Percentiles rank a stretch among this genome's conserved stretches.
Evolutionary conservation across 371 early-diverging fungal species (phyloP).

Genomic region (Apophysomyces variabilis): DNA sequence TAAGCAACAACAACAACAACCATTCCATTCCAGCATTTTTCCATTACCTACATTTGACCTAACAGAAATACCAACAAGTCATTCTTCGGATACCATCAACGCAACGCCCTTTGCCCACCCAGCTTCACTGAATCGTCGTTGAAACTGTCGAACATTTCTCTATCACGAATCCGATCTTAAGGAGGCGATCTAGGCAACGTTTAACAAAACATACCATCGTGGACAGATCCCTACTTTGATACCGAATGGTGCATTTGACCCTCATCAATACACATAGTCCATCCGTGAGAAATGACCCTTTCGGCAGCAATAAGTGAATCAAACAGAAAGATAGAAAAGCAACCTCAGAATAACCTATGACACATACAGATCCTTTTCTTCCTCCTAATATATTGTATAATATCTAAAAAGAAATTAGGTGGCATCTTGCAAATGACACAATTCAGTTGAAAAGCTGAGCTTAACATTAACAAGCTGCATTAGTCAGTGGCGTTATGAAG

Average conservation of each 20-base stretch:
- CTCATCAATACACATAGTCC: not conserved
- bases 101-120: not conserved
- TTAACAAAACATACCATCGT: not conserved
- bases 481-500: too few species aligned
- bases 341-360: too few species aligned
- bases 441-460: too few species aligned
- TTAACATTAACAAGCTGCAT: too few species aligned
- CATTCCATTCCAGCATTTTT: not conserved
- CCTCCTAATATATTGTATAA: too few species aligned
- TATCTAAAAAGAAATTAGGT: too few species aligned
- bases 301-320: not conserved
- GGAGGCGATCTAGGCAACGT: not conserved
- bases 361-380: too few species aligned
- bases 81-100: not conserved
- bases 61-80: not conserved
- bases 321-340: not conserved
- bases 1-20: not conserved
- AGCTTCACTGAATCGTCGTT: not conserved
- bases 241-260: not conserved
- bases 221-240: not conserved
- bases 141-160: not conserved
- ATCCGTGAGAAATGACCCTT: not conserved
- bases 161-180: not conserved
- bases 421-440: too few species aligned
- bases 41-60: slow-evolving; percentile 2